Evolutionary conservation across 106 monocot genomes (phyloP).

Genomic region (Phalaenopsis equestris): DNA sequence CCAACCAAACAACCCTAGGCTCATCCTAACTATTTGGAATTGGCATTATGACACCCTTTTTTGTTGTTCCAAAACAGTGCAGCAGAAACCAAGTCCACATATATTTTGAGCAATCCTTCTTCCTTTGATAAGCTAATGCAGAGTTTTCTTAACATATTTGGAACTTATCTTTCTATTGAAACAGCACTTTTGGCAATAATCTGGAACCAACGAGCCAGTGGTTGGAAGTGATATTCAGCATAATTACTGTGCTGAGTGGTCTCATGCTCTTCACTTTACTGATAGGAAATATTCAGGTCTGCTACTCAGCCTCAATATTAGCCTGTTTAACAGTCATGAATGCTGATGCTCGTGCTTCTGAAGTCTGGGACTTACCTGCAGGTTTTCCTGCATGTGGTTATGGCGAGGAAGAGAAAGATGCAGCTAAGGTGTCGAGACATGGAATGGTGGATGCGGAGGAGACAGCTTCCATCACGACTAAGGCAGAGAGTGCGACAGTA

Average conservation of each 20-base stretch:
- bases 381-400: conserved; percentile 89
- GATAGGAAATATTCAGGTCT: conserved; percentile 95
- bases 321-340: background rate
- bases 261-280: conserved; percentile 88
- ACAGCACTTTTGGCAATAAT: conserved; percentile 90
- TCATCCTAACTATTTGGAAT: no score
- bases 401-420: conserved; percentile 87
- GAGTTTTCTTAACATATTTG: conserved; percentile 2
- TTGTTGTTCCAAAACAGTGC: no score
- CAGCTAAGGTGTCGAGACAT: conserved; percentile 78
- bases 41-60: no score
- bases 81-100: background rate
- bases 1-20: no score
- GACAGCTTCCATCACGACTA: conserved; percentile 74
- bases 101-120: background rate
- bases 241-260: conserved; percentile 65
- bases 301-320: background rate
- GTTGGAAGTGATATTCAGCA: conserved; percentile 93
- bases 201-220: conserved; percentile 87
- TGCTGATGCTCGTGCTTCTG: background rate
- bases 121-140: background rate
- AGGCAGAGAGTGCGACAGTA: conserved; percentile 77
- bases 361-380: conserved; percentile 4
- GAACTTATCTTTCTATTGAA: background rate
- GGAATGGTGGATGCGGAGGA: conserved; percentile 98